Evolutionary conservation across 2,329 filamentous ascomycete species (phyloP), one percentile per base, ranked within the genome.

Genomic region (Beauveria caledonica): DNA sequence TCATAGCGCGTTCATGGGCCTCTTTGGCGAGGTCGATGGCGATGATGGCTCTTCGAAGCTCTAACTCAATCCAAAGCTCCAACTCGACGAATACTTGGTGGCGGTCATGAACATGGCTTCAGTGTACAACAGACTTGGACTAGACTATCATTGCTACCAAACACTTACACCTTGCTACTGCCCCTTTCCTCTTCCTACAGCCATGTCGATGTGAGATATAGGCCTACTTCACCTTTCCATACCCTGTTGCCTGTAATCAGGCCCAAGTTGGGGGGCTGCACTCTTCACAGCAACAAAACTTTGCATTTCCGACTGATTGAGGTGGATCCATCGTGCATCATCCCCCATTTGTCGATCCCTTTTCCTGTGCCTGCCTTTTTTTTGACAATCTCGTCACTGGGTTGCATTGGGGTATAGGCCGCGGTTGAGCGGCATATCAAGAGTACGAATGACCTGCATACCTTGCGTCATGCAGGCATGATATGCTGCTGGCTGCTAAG

Each of bases 1-100:
- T 10, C 88, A 96, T 68, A 78, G 78, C 39, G 89, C 92, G 0
- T 97, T 97, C 73, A 72, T 89, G 68, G 85, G 86, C 62, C 73
- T 96, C 19, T 88, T 97, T 69, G 92, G 91, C 0, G 89, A 92
- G 65, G 80, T 82, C 3, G 82, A 82, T 42, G 77, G 68, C 7
- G 74, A 74, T 6, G 66, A 73, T 15, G 66, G 67, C 5, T 66
- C 64, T 1, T 68, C 71, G 1, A 78, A 71, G 68, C 65, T 77
- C 33, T 78, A 63, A 66, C 7, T n/a, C n/a, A n/a, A n/a, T n/a
- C n/a, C n/a, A n/a, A 78, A 71, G 68, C 65, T 77, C 33, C 77
- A 63, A 66, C 7, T 9, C 9, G 33, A 10, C 19, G 15, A 17
- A 44, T 3, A 17, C 36, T 44, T 15, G n/a, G 11, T 15, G 9